Evolutionary conservation across 441 rosid genomes (phyloP), one percentile per base, ranked within the genome.

Genomic region (Omphalea diandra): DNA sequence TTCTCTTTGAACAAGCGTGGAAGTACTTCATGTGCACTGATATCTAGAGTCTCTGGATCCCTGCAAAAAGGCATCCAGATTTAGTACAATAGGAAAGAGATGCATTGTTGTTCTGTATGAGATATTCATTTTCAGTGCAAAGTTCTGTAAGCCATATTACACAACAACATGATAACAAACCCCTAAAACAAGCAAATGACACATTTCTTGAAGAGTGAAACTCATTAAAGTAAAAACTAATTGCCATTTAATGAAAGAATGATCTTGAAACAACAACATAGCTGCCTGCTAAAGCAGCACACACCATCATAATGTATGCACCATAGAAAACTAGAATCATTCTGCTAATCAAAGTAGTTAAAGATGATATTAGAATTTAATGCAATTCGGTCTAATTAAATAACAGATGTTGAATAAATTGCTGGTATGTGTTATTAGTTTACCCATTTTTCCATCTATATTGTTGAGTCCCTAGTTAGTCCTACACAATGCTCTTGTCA

Each of bases 1-100:
- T 81, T 82, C 78, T 87, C 82, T 75, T 88, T 91, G 89, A 88
- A 94, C 41, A 94, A 65, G 33, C 95, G 92, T 0, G 98, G 98
- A 72, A 91, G 75, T 67, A 94, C 81, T 86, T 91, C 95, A 76
- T 91, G 98, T 24, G 86, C 84, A 50, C 81, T 66, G 22, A 88
- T 82, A 70, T 91, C 98, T 73, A 91, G 69, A 66, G 56, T 74
- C 77, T 91, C 97, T 12, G 97, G 98, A 61, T 84, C 97, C 90
- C 98, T 78, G 78, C 7, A 53, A 32, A 49, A 43, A 59, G 29
- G 47, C 6, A 69, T 49, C 35, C 29, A 40, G 38, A 29, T 20
- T 67, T 20, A 29, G 70, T 20, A 62, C n/a, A n/a, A n/a, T 41
- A 55, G 58, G 68, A 61, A 36, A 61, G 43, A 20, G 4, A 41